Conservation (phyloP, 192 early-diverging fungal species). For the Linnemannia zychae region DNA sequence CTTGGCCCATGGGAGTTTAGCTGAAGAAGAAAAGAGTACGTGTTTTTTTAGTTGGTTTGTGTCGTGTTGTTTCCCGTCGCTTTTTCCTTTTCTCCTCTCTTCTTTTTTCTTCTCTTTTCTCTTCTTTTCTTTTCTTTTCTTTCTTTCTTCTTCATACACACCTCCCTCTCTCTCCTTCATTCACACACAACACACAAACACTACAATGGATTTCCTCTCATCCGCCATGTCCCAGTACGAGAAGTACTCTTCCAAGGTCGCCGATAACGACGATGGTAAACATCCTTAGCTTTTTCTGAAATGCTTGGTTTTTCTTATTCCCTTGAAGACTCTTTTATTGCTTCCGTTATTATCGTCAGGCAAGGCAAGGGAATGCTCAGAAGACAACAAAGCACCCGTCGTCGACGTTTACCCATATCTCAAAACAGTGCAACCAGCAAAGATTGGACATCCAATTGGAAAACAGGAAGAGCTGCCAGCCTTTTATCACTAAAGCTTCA, state of each 20-base stretch:
- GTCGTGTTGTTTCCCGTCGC: neutral
- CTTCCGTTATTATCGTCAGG: too few species aligned
- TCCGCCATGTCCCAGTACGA: neutral
- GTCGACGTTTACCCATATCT: too few species aligned
- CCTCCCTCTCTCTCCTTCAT: neutral
- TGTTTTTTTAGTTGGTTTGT: neutral
- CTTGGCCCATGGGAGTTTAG: neutral
- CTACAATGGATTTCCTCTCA: slow-evolving; percentile 27
- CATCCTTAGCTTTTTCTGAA: neutral
- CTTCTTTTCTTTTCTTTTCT: neutral
- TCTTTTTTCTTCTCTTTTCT: slow-evolving; percentile 15
- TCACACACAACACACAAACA: neutral
- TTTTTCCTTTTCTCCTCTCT: slow-evolving; percentile 6
- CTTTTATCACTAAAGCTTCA: too few species aligned
- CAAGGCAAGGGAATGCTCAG: too few species aligned
- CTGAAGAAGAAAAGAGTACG: neutral
- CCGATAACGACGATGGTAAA: slow-evolving; percentile 18
- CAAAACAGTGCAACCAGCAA: too few species aligned
- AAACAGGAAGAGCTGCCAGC: too few species aligned
- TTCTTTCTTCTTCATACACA: neutral
- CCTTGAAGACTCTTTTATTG: neutral
- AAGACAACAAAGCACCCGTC: too few species aligned
- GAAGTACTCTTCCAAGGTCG: neutral
- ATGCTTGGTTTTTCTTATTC: neutral
- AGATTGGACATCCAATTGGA: too few species aligned